Evolutionary conservation across 257 asterid genomes (phyloP).

Genomic region (Capsicum baccatum): DNA sequence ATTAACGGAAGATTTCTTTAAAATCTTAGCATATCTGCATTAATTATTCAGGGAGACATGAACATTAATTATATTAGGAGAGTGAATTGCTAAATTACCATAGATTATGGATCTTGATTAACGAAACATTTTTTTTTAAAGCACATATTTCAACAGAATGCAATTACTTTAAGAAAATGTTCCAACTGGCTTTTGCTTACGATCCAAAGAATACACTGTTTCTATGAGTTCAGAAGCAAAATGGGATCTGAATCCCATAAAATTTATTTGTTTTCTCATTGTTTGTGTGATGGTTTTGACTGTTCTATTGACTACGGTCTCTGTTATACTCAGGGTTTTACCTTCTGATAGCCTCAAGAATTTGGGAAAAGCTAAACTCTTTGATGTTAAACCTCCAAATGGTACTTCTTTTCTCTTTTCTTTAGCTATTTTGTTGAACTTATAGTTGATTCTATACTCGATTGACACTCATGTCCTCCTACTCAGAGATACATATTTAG

Average conservation of each 20-base stretch:
- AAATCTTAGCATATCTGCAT: background rate
- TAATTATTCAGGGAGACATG: background rate
- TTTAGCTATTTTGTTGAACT: background rate
- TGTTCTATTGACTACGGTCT: slow-evolving; percentile 54
- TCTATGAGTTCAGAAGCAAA: slow-evolving; percentile 33
- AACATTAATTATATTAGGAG: background rate
- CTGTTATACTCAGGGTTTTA: slow-evolving; percentile 52
- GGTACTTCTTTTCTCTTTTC: slow-evolving; percentile 43
- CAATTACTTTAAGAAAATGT: background rate
- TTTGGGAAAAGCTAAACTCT: slow-evolving; percentile 47
- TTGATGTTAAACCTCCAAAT: slow-evolving; percentile 47
- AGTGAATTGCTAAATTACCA: background rate
- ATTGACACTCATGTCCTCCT: background rate
- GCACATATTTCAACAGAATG: background rate
- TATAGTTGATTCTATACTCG: background rate
- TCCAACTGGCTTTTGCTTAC: background rate
- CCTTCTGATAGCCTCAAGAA: slow-evolving; percentile 53
- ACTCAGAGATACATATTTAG: too few relatives aligned
- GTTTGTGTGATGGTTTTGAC: slow-evolving; percentile 56
- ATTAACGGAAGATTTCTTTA: background rate
- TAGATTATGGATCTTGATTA: slow-evolving; percentile 20
- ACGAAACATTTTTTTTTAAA: background rate
- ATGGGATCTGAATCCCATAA: slow-evolving; percentile 47
- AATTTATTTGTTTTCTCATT: slow-evolving; percentile 50
- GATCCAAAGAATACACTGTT: background rate